A percentile compares a stretch with the other conserved stretches of the same genome.
Conservation (phyloP, 192 early-diverging fungal genomes). For the Backusella westeae region DNA sequence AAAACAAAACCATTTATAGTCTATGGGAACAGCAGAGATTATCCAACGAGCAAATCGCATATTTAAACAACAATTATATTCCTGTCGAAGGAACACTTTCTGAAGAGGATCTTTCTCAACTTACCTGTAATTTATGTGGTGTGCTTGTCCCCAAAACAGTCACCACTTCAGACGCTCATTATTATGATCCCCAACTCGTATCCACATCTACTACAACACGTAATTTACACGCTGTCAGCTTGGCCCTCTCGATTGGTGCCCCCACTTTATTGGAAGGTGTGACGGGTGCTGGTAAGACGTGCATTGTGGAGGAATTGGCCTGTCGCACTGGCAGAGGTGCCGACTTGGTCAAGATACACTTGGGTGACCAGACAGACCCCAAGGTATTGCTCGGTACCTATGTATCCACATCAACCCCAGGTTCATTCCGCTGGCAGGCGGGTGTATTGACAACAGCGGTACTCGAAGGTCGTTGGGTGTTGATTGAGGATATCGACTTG, state of each 20-base stretch:
- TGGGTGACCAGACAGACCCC: constrained; percentile 95
- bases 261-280: constrained; percentile 87
- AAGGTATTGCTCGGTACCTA: constrained; percentile 96
- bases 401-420: constrained; percentile 86
- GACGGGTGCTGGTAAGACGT: constrained; percentile 87
- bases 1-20: constrained; percentile 22
- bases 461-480: constrained; percentile 85
- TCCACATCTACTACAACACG: constrained; percentile 72
- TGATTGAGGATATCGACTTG: constrained; percentile 96
- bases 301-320: constrained; percentile 87
- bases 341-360: constrained; percentile 89
- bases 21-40: constrained; percentile 49
- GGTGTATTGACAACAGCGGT: constrained; percentile 94
- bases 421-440: constrained; percentile 93
- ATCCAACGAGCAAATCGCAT: constrained; percentile 40
- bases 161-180: neutral
- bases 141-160: constrained; percentile 53
- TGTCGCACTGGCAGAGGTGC: constrained; percentile 63
- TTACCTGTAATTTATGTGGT: constrained; percentile 66
- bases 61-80: constrained; percentile 42
- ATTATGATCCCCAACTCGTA: constrained; percentile 52
- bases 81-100: neutral
- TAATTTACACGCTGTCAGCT: constrained; percentile 78
- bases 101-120: constrained; percentile 44
- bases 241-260: constrained; percentile 82